Evolutionary conservation across 225 moss, liverwort and hornwort genomes (phyloP), one percentile per base, ranked within the genome.

Genomic region (Rhytidiadelphus loreus): DNA sequence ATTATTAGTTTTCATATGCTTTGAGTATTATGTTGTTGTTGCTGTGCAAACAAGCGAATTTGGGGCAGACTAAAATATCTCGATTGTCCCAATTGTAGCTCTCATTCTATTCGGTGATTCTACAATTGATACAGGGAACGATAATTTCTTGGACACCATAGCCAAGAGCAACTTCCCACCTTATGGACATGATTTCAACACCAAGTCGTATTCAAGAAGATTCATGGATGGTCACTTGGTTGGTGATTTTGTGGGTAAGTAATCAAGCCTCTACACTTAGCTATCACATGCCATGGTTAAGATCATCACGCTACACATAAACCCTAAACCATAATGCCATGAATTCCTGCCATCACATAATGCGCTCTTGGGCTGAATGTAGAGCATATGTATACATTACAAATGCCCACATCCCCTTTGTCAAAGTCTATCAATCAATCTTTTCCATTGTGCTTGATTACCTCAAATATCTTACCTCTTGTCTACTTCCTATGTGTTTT

Each of bases 61-160:
- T 4, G 61, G 44, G 55, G 48, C 32, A n/a, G 15, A 53, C 18
- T 12, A 41, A 20, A 69, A 37, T 35, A 73, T 13, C n/a, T 37
- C 11, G 2, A 12, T 30, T 7, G 28, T 95, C 19, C 89, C 91
- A 41, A 90, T 94, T 12, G 52, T 95, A 57, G 86, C 95, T 13
- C 62, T 96, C 72, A 89, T 97, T 57, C 69, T 94, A 15, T 88
- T 97, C 23, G 96, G 95, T 29, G 96, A 97, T 86, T 94, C 97
- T 13, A 96, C 95, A 20, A 88, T 90, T 63, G 95, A 97, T 57
- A 92, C 88, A 12, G 94, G 94, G 8, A 95, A 91, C 22, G 96
- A 96, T 56, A 94, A 93, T 77, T 94, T 86, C 69, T 61, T 97
- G 50, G 18, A 74, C 55, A 96, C 97, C 35, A 5, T 92, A 48